Evolutionary conservation across 345 rosid genomes (phyloP).

Genomic region (Corymbia maculata): DNA sequence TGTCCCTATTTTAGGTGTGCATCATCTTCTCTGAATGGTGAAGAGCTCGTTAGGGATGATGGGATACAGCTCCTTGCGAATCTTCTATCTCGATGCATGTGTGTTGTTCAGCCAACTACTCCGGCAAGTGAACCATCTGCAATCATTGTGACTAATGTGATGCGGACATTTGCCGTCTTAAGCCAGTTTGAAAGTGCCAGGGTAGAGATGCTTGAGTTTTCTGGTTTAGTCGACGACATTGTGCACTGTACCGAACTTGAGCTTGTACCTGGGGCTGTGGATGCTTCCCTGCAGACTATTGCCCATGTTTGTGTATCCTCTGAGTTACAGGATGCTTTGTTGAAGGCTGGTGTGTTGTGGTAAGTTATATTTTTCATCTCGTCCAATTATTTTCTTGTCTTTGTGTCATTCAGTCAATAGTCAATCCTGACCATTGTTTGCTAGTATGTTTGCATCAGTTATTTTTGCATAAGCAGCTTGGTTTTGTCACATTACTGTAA

Average conservation of each 20-base stretch:
- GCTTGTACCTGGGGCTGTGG: slow-evolving; percentile 84
- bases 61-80: slow-evolving; percentile 84
- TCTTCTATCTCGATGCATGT: slow-evolving; percentile 94
- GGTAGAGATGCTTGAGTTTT: slow-evolving; percentile 57
- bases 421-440: background rate
- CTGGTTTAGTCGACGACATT: slow-evolving; percentile 76
- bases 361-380: slow-evolving; percentile 13
- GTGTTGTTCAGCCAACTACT: slow-evolving; percentile 93
- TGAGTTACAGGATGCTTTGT: slow-evolving; percentile 71
- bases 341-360: slow-evolving; percentile 95
- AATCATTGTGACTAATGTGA: slow-evolving; percentile 80
- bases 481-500: background rate
- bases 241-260: slow-evolving; percentile 96
- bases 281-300: slow-evolving; percentile 86
- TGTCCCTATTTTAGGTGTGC: slow-evolving; percentile 54
- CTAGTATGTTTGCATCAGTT: background rate
- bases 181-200: slow-evolving; percentile 95
- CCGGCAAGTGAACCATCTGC: slow-evolving; percentile 87
- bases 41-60: slow-evolving; percentile 96
- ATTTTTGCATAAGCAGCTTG: background rate
- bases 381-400: background rate
- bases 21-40: slow-evolving; percentile 95
- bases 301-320: slow-evolving; percentile 76
- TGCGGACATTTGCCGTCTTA: slow-evolving; percentile 78
- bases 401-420: background rate